Evolutionary conservation across 331 rosid species (phyloP), one percentile per base, ranked within the genome.

Genomic region (Acacia concinna): DNA sequence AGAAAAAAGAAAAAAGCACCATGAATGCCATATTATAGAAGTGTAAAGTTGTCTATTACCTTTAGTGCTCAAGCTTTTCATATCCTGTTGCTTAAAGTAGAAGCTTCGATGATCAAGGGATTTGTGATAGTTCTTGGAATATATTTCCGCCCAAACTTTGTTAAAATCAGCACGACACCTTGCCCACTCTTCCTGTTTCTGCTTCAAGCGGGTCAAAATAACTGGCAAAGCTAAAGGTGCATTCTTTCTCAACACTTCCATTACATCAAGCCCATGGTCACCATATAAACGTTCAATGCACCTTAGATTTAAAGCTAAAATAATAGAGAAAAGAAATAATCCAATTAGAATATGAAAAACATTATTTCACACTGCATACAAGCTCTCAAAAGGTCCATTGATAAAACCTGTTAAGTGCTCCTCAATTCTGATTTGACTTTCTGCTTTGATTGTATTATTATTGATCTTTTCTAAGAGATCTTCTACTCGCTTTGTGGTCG

Each of bases 71-170:
- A 90, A 87, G 91, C 91, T 93, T 80, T 96, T 96, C 21, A 93
- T 77, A 83, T 96, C 99, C 74, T 96, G 97, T 77, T 96, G 99
- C 90, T 93, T 96, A 86, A 96, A 96, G 89, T 96, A 96, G 85
- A 96, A 96, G 85, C 99, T 96, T 32, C 97, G 97, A 74, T 96
- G 99, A 80, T 96, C 98, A 79, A 96, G 99, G 20, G 98, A 93
- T 80, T 93, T 96, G 86, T 96, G 98, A 82, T 96, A 89, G 85
- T 96, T 96, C 88, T 90, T 91, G 1, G 98, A 81, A 79, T 91
- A 93, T 83, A 96, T 93, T 56, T 96, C 98, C 51, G 97, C 98
- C 99, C 99, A 96, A 68, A 90, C 96, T 87, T 91, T 93, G 75
- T 88, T 93, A 68, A 91, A 93, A 80, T 91, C 98, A 71, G 90